A percentile compares a stretch with the other conserved stretches of the same genome.
These are phyloP conservation scores for Monosporascus sp. DNA, from an alignment of 2,329 filamentous ascomycete species.

Conservation along the genomic window DNA sequence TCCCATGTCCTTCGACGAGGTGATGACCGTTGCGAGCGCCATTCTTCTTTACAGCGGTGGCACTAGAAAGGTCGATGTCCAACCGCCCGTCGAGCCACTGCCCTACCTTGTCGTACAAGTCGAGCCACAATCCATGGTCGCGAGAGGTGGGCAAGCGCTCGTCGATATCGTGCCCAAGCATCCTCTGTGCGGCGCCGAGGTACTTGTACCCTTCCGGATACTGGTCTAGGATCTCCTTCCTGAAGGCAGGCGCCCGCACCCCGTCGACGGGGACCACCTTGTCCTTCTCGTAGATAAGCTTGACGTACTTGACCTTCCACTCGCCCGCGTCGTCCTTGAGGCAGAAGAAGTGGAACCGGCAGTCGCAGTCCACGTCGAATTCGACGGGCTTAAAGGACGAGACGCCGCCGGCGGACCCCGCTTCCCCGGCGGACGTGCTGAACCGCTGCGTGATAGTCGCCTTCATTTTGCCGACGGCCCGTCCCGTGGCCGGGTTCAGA, in stretches of 20 bases:
- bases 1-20: neutral
- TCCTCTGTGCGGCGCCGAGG: slow-evolving; percentile 40
- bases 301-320: slow-evolving; percentile 40
- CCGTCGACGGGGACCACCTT: slow-evolving; percentile 42
- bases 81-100: slow-evolving; percentile 21
- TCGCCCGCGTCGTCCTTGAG: slow-evolving; percentile 21
- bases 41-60: slow-evolving; percentile 5
- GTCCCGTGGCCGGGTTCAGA: slow-evolving; percentile 30
- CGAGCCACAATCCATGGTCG: slow-evolving; percentile 27
- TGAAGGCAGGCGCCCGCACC: slow-evolving; percentile 30
- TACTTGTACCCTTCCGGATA: slow-evolving; percentile 42
- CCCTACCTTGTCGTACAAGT: slow-evolving; percentile 36
- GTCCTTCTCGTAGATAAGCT: slow-evolving; percentile 46
- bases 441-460: slow-evolving; percentile 49
- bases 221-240: slow-evolving; percentile 28
- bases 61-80: slow-evolving; percentile 21
- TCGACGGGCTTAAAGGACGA: slow-evolving; percentile 21
- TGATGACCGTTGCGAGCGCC: slow-evolving; percentile 4
- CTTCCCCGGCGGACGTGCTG: slow-evolving; percentile 10
- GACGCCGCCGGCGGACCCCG: slow-evolving; percentile 11
- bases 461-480: slow-evolving; percentile 49
- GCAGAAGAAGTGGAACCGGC: slow-evolving; percentile 44
- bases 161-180: slow-evolving; percentile 39
- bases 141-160: slow-evolving; percentile 33
- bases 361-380: slow-evolving; percentile 47